Base-by-base conservation (phyloP, 306 rosid genomes). In the Boehmeria nivea region DNA sequence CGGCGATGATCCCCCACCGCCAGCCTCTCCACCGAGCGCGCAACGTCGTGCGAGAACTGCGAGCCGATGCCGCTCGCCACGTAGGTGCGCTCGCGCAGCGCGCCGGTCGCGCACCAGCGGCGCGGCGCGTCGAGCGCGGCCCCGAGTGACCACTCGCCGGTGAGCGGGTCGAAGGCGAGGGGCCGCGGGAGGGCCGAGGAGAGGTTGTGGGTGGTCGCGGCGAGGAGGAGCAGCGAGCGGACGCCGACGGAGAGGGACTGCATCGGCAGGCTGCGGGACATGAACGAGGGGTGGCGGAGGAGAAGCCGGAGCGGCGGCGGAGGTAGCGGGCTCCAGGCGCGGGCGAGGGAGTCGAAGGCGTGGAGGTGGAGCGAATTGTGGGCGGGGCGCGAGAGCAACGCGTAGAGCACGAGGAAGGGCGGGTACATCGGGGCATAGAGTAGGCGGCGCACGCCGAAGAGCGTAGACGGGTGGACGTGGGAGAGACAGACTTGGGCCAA, bases 81-180 rank as follows among this genome's bases (percentile, higher is more conserved):
- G 16, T 74, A 91, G 16, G 85, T 78, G 1, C 59, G n/a, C 11
- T 68, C 73, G 2, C 50, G 10, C 0, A 47, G 48, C 0, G 75
- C 13, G 0, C 94, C 98, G 1, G 75, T 44, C 0, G 83, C 91
- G 23, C 98, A 91, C 98, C 98, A 91, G 6, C 98, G 85, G 21
- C 98, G 85, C 0, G 94, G 89, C 0, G 51, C 39, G 43, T 68
- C 0, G 6, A 91, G 73, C 0, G 71, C 26, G 1, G 96, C 93
- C 3, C 85, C 94, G 1, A 39, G 26, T 0, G 26, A 40, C 98
- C 98, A 91, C 0, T 22, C 6, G 0, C 1, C 10, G 1, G 77
- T 10, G 18, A 39, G 6, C 6, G 95, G 91, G 54, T 72, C 54
- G 73, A 84, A 91, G 51, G 78, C 53, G 7, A 91, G 58, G 4